These are phyloP conservation scores for Casuarina glauca DNA, from an alignment of 306 rosid species.

Conservation along the genomic window DNA sequence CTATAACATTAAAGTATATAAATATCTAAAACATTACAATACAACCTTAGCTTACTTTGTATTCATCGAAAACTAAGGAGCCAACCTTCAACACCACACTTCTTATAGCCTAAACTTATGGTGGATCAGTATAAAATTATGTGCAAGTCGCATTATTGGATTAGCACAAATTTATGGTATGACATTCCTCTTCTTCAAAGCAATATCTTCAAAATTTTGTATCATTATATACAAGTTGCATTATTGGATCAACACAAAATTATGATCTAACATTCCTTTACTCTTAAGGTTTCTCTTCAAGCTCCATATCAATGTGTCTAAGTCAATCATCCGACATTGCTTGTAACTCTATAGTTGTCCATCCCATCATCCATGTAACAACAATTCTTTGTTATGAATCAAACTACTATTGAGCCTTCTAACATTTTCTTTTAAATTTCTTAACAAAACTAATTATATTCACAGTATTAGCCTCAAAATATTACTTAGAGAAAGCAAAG, in stretches of 20 bases:
- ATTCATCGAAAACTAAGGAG: too few relatives aligned
- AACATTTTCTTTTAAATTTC: conserved; percentile 90
- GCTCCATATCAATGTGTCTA: conserved; percentile 36
- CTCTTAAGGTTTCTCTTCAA: conserved; percentile 25
- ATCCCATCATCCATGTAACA: conserved; percentile 99
- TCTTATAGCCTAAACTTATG: too few relatives aligned
- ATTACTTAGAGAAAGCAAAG: neutral
- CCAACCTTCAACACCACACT: too few relatives aligned
- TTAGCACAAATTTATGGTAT: too few relatives aligned
- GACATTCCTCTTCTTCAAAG: too few relatives aligned
- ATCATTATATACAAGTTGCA: too few relatives aligned
- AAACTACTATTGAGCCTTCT: conserved; percentile 95
- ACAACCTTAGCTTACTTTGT: too few relatives aligned
- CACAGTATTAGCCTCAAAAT: neutral
- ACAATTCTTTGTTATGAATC: conserved; percentile 96
- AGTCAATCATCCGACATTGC: conserved; percentile 56
- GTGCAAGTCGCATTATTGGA: too few relatives aligned
- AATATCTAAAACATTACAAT: too few relatives aligned
- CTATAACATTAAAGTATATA: too few relatives aligned
- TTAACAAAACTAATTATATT: conserved; percentile 28
- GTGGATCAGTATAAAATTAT: too few relatives aligned
- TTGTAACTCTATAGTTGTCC: conserved; percentile 94
- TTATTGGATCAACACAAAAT: conserved; percentile 34
- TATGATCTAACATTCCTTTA: conserved; percentile 18
- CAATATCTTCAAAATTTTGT: too few relatives aligned